Evolutionary conservation across 345 rosid genomes (phyloP), one percentile per base, ranked within the genome.

Genomic region (Draba incana): DNA sequence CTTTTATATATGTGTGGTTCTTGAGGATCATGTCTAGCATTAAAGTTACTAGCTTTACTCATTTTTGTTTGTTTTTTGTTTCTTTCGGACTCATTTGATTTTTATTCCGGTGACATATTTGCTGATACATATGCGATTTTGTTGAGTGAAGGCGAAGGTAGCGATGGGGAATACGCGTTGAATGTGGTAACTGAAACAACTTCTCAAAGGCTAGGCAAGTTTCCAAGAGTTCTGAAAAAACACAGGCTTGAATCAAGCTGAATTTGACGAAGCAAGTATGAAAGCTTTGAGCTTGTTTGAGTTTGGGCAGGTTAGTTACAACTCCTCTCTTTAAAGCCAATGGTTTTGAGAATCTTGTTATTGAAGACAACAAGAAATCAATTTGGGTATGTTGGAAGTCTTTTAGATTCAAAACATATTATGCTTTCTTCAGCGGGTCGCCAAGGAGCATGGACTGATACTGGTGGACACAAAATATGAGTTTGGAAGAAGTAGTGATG

Each of bases 401-500:
- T 45, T 16, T 24, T 37, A 12, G 57, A 67, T 74, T 68, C 45
- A 48, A 53, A 46, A 15, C 55, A 9, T 38, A 62, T 55, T 63
- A 44, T 74, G 50, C 14, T 60, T 59, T 33, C 28, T 78, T 78
- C 83, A 93, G 98, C 71, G 43, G 3, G 81, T 90, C 8, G 97
- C 97, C 74, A 81, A 79, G 63, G 97, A 85, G 64, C 96, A 86
- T 84, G 97, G 96, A 73, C 82, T 93, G 55, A 80, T 93, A 72
- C 80, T 93, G 52, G 97, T 94, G 30, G 97, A 94, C 81, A 94
- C 99, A 57, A 91, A 94, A 72, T 94, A 94, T 67, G 99, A 94
- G 76, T 94, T 94, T 83, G 99, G 99, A 75, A 90, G 64, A 79
- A 77, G 67, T 55, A 75, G 77, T 13, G 96, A 91, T 76, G 99